Evolutionary conservation across 2,329 filamentous ascomycete species (phyloP).

Genomic region (Hirsutella minnesotensis): DNA sequence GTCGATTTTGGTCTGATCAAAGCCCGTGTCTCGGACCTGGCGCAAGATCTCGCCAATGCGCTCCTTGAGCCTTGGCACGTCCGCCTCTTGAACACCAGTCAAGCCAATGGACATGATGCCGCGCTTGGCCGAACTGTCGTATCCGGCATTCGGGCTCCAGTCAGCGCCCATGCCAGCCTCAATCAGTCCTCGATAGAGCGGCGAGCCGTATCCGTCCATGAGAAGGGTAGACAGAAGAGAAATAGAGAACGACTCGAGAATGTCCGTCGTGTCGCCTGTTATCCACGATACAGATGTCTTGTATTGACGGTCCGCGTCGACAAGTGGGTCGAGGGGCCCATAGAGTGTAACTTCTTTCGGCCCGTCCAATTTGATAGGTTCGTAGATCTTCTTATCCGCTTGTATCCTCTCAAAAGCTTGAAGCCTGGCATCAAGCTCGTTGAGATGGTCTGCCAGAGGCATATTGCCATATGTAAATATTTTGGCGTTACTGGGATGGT

Average conservation of each 20-base stretch:
- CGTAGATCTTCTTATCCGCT: conserved; percentile 61
- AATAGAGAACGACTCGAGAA: conserved; percentile 80
- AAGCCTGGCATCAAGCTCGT: conserved; percentile 66
- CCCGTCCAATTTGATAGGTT: conserved; percentile 61
- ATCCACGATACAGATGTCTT: conserved; percentile 95
- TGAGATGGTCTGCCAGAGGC: conserved; percentile 68
- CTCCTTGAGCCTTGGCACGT: conserved; percentile 65
- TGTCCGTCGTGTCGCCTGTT: conserved; percentile 68
- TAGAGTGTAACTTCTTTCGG: conserved; percentile 58
- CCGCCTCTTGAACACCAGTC: conserved; percentile 73
- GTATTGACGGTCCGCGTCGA: conserved; percentile 74
- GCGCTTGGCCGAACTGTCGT: conserved; percentile 64
- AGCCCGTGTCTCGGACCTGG: conserved; percentile 62
- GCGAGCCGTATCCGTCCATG: conserved; percentile 91
- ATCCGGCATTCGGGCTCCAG: conserved; percentile 90
- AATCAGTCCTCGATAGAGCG: conserved; percentile 78
- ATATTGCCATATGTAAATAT: conserved; percentile 93
- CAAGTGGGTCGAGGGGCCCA: conserved; percentile 78
- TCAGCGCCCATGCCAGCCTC: conserved; percentile 85
- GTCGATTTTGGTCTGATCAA: conserved; percentile 82
- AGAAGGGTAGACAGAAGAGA: conserved; percentile 72
- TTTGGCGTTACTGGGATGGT: conserved; percentile 96
- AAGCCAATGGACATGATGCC: conserved; percentile 86
- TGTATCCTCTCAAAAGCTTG: conserved; percentile 59
- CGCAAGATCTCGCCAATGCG: conserved; percentile 62